These are phyloP conservation scores for Fusarium sambucinum DNA, from an alignment of 2,329 filamentous ascomycete genomes.

Conservation along the genomic window DNA sequence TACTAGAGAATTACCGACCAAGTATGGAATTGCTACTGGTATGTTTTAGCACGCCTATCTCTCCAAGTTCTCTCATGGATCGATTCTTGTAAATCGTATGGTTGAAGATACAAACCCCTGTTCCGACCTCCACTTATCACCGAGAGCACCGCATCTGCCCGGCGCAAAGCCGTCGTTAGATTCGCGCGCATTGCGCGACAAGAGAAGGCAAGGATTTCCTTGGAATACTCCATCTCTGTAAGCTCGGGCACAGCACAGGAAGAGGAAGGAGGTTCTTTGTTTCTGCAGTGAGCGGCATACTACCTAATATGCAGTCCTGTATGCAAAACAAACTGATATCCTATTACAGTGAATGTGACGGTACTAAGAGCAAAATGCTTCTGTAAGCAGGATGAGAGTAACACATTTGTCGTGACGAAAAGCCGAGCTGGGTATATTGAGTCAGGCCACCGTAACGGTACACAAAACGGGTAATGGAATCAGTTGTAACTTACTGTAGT, in stretches of 20 bases:
- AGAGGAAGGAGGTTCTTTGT: conserved; percentile 18
- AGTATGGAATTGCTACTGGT: background rate
- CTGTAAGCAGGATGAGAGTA: conserved; percentile 23
- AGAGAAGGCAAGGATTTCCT: background rate
- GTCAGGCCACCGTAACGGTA: conserved; percentile 10
- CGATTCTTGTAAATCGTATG: conserved; percentile 17
- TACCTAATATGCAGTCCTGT: background rate
- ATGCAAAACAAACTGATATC: conserved; percentile 8
- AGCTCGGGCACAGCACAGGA: conserved; percentile 1
- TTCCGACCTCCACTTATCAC: conserved; percentile 31
- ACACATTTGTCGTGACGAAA: conserved; percentile 33
- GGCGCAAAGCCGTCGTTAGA: conserved; percentile 23
- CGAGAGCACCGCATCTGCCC: conserved; percentile 40
- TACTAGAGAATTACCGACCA: too few relatives aligned
- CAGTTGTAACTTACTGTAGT: conserved; percentile 7
- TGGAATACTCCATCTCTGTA: conserved; percentile 1
- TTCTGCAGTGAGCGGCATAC: conserved; percentile 9
- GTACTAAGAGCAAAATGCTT: background rate
- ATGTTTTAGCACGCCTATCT: conserved; percentile 7
- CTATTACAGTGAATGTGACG: background rate
- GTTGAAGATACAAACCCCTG: conserved; percentile 20
- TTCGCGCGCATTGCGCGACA: conserved; percentile 8
- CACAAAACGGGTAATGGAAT: background rate
- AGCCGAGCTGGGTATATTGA: background rate
- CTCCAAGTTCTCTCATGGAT: conserved; percentile 7